Evolutionary conservation across 2,329 filamentous ascomycete genomes (phyloP), one percentile per base, ranked within the genome.

Genomic region (Aureobasidium sp.): DNA sequence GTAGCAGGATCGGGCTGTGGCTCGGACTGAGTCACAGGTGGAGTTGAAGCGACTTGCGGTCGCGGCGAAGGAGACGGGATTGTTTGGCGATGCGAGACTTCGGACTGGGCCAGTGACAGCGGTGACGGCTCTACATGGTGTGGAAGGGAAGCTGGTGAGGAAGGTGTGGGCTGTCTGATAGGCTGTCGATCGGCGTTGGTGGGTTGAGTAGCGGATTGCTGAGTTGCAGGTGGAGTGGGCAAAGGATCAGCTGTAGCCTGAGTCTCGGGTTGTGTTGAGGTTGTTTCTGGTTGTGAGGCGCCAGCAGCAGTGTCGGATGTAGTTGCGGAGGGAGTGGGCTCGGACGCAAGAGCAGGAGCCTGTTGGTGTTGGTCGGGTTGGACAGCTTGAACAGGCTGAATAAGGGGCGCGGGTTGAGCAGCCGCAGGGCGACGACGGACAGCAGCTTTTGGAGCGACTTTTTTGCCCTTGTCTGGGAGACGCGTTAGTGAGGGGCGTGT

Each of bases 361-460:
- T 42, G 11, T 15, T 34, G 27, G 50, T 8, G 30, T 36, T 11
- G 37, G 29, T 21, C 54, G 21, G 61, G 53, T 54, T 59, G 61
- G 25, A 30, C 27, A 32, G 21, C 21, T 21, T 21, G 21, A 21
- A 21, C 21, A 21, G 21, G 21, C 21, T 21, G 21, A 21, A 21
- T 1, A 21, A 21, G 21, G 21, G 21, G 21, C 21, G 21, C 21
- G 21, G 21, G 21, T 21, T 21, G 21, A 21, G 69, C 63, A 8
- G 70, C 69, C 27, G 71, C 72, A 47, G 69, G 71, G 53, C 78
- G 75, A 34, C 78, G 72, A 55, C 78, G 75, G 44, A 73, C 72
- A 34, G 74, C 71, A 52, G 73, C 76, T 66, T 80, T 81, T 41
- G 79, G 79, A 5, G 76, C 77, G 63, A 79, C 75, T 67, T 77